These are phyloP conservation scores for Penicillium fimorum DNA, from an alignment of 495 filamentous ascomycete genomes.

Conservation along the genomic window DNA sequence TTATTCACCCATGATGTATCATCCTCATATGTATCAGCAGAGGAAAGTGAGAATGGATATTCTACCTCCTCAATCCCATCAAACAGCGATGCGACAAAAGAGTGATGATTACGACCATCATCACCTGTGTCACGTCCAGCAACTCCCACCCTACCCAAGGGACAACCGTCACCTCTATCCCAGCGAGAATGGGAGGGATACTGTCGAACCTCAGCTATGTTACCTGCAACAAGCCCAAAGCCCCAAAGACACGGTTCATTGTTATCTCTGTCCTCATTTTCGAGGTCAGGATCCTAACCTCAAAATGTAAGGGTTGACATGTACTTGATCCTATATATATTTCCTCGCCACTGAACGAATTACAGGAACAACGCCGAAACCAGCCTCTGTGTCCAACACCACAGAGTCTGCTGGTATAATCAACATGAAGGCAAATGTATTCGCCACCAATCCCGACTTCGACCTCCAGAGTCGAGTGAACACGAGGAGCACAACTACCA, in stretches of 20 bases:
- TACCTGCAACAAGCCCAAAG: neutral
- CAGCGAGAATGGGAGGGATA: neutral
- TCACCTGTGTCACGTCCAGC: neutral
- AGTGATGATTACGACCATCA: neutral
- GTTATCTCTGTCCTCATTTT: neutral
- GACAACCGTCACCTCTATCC: neutral
- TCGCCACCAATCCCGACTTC: neutral
- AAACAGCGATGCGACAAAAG: too few species aligned
- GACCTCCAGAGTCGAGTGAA: neutral
- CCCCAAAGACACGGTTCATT: neutral
- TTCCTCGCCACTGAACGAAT: neutral
- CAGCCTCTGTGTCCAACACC: neutral
- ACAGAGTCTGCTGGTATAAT: neutral
- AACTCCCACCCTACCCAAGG: neutral
- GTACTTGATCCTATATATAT: neutral
- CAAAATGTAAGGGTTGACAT: neutral
- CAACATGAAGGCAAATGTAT: neutral
- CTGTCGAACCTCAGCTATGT: neutral
- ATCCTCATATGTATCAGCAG: neutral
- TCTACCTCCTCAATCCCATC: neutral
- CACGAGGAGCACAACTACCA: neutral
- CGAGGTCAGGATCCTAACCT: neutral
- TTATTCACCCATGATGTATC: slow-evolving; percentile 1
- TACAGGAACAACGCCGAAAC: neutral
- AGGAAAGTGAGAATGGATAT: neutral